Conservation (phyloP, 108 stramenopile species). For the Parietichytrium sp. region DNA sequence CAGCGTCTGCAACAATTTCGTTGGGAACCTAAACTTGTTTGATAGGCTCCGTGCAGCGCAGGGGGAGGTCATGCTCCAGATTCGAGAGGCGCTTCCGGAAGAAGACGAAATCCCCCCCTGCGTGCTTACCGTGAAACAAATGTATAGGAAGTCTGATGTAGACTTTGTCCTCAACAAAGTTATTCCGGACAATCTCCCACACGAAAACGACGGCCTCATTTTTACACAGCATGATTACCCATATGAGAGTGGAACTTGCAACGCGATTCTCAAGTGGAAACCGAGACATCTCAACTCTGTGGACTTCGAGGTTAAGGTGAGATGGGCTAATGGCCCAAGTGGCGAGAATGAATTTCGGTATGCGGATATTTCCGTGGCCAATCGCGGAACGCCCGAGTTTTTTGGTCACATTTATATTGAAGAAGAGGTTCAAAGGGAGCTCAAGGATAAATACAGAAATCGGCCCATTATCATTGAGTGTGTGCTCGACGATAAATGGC, state of each 20-base stretch:
- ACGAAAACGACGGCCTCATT: constrained; percentile 28
- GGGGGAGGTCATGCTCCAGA: neutral
- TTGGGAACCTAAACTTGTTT: constrained; percentile 3
- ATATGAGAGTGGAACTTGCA: neutral
- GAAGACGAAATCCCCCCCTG: neutral
- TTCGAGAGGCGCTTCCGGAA: neutral
- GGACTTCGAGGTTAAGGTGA: neutral
- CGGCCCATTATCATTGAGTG: constrained; percentile 14
- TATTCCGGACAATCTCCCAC: neutral
- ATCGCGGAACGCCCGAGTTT: neutral
- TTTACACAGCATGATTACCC: neutral
- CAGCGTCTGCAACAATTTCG: neutral
- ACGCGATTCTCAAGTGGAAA: constrained; percentile 27
- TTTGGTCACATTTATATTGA: neutral
- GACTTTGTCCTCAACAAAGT: constrained; percentile 26
- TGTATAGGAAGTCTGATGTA: neutral
- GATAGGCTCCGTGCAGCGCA: constrained; percentile 24
- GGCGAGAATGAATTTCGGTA: neutral
- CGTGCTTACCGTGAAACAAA: constrained; percentile 27
- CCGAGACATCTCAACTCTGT: constrained; percentile 26
- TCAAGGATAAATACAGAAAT: neutral
- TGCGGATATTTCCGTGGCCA: neutral
- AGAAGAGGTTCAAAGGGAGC: neutral
- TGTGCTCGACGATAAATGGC: constrained; percentile 18
- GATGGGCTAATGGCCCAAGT: neutral